Percentiles rank a stretch among this genome's conserved stretches.
phyloP scores from a whole-genome alignment of 441 rosid species.

The Bruguiera hainesii region DNA sequence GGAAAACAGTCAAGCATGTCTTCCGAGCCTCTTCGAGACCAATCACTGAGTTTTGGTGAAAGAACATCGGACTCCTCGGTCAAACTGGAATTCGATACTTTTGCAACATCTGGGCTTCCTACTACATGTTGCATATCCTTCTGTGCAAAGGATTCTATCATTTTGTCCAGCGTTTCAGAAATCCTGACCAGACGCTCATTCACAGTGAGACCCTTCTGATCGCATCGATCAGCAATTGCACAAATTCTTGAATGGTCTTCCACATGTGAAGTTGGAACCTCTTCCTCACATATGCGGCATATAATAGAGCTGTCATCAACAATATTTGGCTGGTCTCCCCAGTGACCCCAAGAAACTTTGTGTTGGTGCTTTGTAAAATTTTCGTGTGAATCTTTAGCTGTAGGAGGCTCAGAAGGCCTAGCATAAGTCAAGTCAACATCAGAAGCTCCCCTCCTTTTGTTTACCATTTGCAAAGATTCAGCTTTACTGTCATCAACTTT shows the following conservation, averaged over 20 bases:
- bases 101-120: conserved; percentile 86
- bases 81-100: conserved; percentile 83
- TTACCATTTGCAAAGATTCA: conserved; percentile 40
- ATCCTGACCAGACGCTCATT: conserved; percentile 84
- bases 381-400: conserved; percentile 61
- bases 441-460: conserved; percentile 36
- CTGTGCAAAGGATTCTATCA: conserved; percentile 65
- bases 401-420: conserved; percentile 45
- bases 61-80: conserved; percentile 82
- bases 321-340: conserved; percentile 73
- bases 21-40: conserved; percentile 95
- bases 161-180: conserved; percentile 89
- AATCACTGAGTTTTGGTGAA: conserved; percentile 95
- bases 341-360: conserved; percentile 87
- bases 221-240: conserved; percentile 91
- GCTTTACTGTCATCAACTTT: conserved; percentile 53
- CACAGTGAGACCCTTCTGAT: conserved; percentile 77
- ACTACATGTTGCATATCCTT: conserved; percentile 64
- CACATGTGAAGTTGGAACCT: conserved; percentile 77
- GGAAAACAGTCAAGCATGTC: conserved; percentile 98
- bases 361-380: conserved; percentile 70
- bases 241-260: conserved; percentile 97
- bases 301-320: conserved; percentile 82
- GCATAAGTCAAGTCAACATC: conserved; percentile 41
- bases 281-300: conserved; percentile 98